Base-by-base conservation (phyloP, 352 stramenopile genomes). In the Phytophthora palmivora region DNA sequence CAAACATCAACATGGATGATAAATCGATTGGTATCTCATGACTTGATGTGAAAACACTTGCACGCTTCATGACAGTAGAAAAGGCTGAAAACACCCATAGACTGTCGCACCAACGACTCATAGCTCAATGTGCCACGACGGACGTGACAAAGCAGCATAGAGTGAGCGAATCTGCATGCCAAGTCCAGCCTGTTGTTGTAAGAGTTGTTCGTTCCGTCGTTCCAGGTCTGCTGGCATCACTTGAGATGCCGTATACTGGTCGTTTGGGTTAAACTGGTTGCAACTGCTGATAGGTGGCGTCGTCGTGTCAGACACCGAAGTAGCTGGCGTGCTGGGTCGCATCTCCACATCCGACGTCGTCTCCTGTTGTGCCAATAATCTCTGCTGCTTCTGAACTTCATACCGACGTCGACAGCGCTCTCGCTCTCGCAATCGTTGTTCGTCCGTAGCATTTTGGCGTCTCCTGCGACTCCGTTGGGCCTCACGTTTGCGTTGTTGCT, bases 331-430 rank as follows among this genome's bases (percentile, higher is more conserved):
- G 2, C 19, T 38, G 24, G 52, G 3, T 18, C 39, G 21, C 18
- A 34, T 50, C 34, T 56, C 46, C 30, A 47, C 22, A 12, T 51
- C 61, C 28, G 30, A 51, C 44, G 16, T 44, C 22, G 21, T 16
- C 21, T 24, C 10, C 16, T 73, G 54, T 33, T 75, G 56, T 19
- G 36, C 32, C 10, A 48, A n/a, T 1, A 58, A 42, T 15, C 60
- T 76, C 24, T 73, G 63, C 37, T 63, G 58, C 47, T 92, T 92
- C 54, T 84, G 83, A 6, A 58, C 30, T 33, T 92, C 81, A 44
- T 92, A 92, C 10, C 84, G 79, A 37, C 73, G 76, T 0, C 79
- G 78, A 50, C 81, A 92, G 6, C 84, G 84, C 44, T 92, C 84
- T 4, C 79, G 79, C 48, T 92, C 84, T 18, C 75, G 76, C 2